Percentiles rank a stretch among this genome's conserved stretches.
These are phyloP conservation scores for Euptelea pleiosperma DNA, from an alignment of 164 flowering plant genomes.

Conservation along the genomic window DNA sequence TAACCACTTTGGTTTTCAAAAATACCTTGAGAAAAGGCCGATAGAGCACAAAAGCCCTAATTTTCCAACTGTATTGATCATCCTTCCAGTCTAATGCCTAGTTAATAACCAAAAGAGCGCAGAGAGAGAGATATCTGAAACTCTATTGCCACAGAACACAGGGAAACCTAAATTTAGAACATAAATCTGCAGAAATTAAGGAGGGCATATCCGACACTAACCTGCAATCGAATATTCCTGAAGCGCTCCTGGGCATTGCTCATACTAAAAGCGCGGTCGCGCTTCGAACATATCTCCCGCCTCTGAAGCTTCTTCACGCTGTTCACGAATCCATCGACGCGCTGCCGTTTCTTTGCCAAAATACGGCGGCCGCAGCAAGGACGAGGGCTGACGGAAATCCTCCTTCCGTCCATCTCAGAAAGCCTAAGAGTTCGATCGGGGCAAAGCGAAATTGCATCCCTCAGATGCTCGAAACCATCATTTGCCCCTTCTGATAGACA, in stretches of 20 bases:
- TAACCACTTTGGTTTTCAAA: no score
- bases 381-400: constrained; percentile 73
- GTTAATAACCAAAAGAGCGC: no score
- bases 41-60: no score
- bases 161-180: neutral
- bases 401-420: constrained; percentile 57
- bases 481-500: no score
- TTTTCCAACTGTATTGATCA: no score
- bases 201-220: no score
- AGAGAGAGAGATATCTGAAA: no score
- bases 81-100: no score
- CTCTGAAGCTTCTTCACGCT: constrained; percentile 93
- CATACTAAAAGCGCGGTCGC: constrained; percentile 76
- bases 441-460: constrained; percentile 5
- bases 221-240: constrained; percentile 73
- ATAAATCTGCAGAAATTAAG: no score
- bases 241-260: constrained; percentile 84
- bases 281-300: constrained; percentile 76
- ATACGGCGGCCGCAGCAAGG: constrained; percentile 73
- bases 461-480: neutral
- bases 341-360: constrained; percentile 66
- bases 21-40: no score
- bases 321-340: constrained; percentile 73
- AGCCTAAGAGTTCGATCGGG: neutral
- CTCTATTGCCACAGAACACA: neutral